Conservation (phyloP, 2,329 filamentous ascomycete species). For the Botrytis deweyae region DNA sequence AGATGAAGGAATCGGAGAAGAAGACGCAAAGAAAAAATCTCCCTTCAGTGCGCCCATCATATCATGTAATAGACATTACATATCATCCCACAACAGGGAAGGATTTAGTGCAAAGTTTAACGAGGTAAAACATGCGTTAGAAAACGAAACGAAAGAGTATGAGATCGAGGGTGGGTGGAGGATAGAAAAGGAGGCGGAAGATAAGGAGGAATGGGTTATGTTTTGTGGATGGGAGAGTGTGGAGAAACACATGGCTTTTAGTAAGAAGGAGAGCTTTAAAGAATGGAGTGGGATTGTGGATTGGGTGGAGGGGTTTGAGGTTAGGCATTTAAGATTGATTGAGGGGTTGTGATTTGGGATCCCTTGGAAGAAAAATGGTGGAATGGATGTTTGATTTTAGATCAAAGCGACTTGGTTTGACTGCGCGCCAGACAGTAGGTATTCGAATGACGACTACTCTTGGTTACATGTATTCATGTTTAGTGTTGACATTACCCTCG, state of each 20-base stretch:
- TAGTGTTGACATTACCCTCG: background rate
- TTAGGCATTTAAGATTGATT: conserved; percentile 25
- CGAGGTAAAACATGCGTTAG: conserved; percentile 19
- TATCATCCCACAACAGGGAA: conserved; percentile 21
- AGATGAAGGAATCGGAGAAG: background rate
- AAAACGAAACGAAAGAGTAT: conserved; percentile 24
- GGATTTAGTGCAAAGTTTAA: conserved; percentile 22
- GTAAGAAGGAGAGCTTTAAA: conserved; percentile 23
- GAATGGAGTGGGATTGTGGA: conserved; percentile 24
- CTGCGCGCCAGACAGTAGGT: background rate
- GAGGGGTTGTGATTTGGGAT: conserved; percentile 8
- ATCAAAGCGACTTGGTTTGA: background rate
- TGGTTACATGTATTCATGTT: background rate
- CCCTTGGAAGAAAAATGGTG: background rate
- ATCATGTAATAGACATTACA: conserved; percentile 25
- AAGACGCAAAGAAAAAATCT: background rate
- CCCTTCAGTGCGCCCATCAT: conserved; percentile 25
- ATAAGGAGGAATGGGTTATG: conserved; percentile 29
- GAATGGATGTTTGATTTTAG: background rate
- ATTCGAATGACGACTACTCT: background rate
- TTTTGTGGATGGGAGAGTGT: conserved; percentile 28
- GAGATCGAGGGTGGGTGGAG: conserved; percentile 27
- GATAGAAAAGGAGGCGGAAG: conserved; percentile 27
- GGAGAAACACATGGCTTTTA: conserved; percentile 24
- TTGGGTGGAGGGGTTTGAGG: conserved; percentile 26